Evolutionary conservation across 495 filamentous ascomycete genomes (phyloP).

Genomic region (Staphylotrichum longicolle): DNA sequence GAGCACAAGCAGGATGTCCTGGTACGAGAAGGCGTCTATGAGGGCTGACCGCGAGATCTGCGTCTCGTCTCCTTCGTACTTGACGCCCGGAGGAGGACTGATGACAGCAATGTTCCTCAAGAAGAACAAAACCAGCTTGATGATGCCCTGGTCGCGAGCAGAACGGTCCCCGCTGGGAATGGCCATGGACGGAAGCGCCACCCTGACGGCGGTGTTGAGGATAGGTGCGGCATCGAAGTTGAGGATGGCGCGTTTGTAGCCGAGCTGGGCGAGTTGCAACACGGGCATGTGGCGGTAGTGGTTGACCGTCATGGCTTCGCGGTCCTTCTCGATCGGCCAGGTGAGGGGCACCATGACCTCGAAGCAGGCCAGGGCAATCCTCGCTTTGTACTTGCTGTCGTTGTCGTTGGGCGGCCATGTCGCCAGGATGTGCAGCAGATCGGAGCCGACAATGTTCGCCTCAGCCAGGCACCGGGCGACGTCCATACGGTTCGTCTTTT

Average conservation of each 20-base stretch:
- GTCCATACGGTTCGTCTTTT: constrained; percentile 90
- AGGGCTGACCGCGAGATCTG: constrained; percentile 85
- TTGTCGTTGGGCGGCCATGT: constrained; percentile 70
- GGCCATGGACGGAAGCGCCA: constrained; percentile 86
- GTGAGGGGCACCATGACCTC: constrained; percentile 93
- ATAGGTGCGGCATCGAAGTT: constrained; percentile 74
- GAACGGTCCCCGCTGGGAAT: constrained; percentile 70
- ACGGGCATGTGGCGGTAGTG: constrained; percentile 88
- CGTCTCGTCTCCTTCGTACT: constrained; percentile 69
- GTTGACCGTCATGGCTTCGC: constrained; percentile 79
- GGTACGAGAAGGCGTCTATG: constrained; percentile 81
- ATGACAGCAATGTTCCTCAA: constrained; percentile 87
- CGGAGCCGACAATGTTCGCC: constrained; percentile 84
- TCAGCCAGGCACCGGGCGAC: constrained; percentile 91
- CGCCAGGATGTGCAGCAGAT: constrained; percentile 86
- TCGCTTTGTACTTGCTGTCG: constrained; percentile 70
- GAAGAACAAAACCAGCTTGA: constrained; percentile 86
- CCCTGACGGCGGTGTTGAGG: constrained; percentile 71
- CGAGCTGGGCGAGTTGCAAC: constrained; percentile 78
- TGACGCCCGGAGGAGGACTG: constrained; percentile 56
- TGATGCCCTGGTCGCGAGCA: constrained; percentile 83
- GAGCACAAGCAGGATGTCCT: constrained; percentile 84
- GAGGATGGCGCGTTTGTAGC: constrained; percentile 85
- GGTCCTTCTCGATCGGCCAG: constrained; percentile 83
- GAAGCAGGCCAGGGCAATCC: constrained; percentile 72